Evolutionary conservation across 192 early-diverging fungal species (phyloP).

Genomic region (Backusella liffmaniae): DNA sequence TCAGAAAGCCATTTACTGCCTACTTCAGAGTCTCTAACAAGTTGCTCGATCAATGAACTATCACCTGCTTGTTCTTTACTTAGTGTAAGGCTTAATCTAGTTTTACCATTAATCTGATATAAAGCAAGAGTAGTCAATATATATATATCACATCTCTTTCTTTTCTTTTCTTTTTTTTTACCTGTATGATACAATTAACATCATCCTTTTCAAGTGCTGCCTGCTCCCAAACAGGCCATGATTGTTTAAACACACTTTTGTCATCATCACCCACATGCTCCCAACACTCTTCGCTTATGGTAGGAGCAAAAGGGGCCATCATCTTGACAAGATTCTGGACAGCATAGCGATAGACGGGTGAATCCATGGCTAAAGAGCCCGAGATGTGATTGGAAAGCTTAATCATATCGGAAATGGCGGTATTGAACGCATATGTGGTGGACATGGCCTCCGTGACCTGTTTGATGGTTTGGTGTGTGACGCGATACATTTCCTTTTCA

Average conservation of each 20-base stretch:
- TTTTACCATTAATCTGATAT: conserved; percentile 74
- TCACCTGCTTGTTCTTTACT: conserved; percentile 35
- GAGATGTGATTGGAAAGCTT: conserved; percentile 60
- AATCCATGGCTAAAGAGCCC: conserved; percentile 7
- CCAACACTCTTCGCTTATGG: conserved; percentile 77
- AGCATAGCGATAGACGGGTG: conserved; percentile 53
- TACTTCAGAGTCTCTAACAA: conserved; percentile 40
- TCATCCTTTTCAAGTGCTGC: conserved; percentile 49
- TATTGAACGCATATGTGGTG: conserved; percentile 60
- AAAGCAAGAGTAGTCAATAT: conserved; percentile 13
- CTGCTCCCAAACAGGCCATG: conserved; percentile 57
- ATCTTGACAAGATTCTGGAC: conserved; percentile 62
- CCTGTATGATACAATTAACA: conserved; percentile 54
- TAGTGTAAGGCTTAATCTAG: conserved; percentile 59
- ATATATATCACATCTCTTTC: conserved; percentile 7
- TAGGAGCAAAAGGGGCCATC: conserved; percentile 72
- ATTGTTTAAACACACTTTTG: conserved; percentile 51
- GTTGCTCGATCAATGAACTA: conserved; percentile 39
- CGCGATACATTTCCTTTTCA: conserved; percentile 51
- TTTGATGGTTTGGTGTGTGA: conserved; percentile 51
- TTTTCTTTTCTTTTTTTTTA: conserved; percentile 19
- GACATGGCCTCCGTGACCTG: conserved; percentile 51
- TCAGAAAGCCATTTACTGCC: conserved; percentile 59
- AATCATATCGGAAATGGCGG: conserved; percentile 82
- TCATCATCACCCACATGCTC: conserved; percentile 31